Conservation (phyloP, 1,139 yeast species). For the Candida smagusa region DNA sequence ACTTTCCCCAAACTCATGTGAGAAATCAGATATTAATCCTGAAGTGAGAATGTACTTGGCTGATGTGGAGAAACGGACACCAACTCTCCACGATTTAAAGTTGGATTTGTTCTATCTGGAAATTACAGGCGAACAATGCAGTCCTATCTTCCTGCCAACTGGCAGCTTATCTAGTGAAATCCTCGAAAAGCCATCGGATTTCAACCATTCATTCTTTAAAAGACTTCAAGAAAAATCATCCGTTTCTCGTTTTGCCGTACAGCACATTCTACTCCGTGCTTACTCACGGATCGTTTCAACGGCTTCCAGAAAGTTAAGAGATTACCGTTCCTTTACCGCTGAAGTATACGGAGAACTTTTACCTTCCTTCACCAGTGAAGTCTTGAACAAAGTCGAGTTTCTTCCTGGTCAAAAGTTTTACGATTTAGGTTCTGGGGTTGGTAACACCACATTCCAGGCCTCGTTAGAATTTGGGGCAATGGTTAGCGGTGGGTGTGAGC, state of each 20-base stretch:
- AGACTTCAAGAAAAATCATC: slow-evolving; percentile 28
- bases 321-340: slow-evolving; percentile 83
- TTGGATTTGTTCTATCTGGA: slow-evolving; percentile 25
- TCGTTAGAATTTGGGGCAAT: slow-evolving; percentile 81
- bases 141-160: slow-evolving; percentile 11
- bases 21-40: slow-evolving; percentile 29
- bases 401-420: slow-evolving; percentile 57
- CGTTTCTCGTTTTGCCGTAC: slow-evolving; percentile 58
- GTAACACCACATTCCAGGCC: slow-evolving; percentile 87
- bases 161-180: neutral
- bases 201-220: slow-evolving; percentile 26
- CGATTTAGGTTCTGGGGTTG: slow-evolving; percentile 93
- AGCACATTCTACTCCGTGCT: slow-evolving; percentile 67
- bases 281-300: slow-evolving; percentile 82
- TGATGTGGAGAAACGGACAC: slow-evolving; percentile 13
- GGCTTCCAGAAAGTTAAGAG: slow-evolving; percentile 57
- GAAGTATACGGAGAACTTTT: slow-evolving; percentile 89
- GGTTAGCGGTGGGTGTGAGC: slow-evolving; percentile 81
- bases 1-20: slow-evolving; percentile 28
- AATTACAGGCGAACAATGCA: slow-evolving; percentile 15
- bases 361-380: slow-evolving; percentile 71
- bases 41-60: slow-evolving; percentile 26
- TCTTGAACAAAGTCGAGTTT: slow-evolving; percentile 62
- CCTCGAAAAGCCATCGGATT: slow-evolving; percentile 18
- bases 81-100: slow-evolving; percentile 21